Conservation (phyloP, 225 moss, liverwort and hornwort species). For the Physcomitrium patens region DNA sequence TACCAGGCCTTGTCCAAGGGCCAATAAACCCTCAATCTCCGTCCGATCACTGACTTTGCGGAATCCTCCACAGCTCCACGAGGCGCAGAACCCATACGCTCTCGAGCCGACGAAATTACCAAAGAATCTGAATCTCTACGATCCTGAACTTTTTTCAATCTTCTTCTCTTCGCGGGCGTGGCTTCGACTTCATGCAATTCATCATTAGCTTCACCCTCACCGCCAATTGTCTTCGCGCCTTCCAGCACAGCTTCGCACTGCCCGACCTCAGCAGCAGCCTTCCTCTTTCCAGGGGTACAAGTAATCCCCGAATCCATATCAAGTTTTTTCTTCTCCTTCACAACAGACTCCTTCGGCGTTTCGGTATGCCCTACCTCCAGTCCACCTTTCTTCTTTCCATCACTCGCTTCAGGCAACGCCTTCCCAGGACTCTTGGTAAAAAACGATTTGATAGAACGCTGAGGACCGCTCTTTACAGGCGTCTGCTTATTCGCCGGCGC, state of each 20-base stretch:
- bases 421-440: constrained; percentile 45
- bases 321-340: constrained; percentile 18
- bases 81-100: constrained; percentile 18
- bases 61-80: neutral
- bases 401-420: constrained; percentile 29
- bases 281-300: constrained; percentile 44
- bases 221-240: constrained; percentile 12
- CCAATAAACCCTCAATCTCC: constrained; percentile 82
- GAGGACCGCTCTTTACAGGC: constrained; percentile 44
- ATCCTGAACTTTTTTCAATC: constrained; percentile 42
- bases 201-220: neutral
- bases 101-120: constrained; percentile 7
- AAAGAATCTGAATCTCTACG: neutral
- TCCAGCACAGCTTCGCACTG: constrained; percentile 16
- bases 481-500: constrained; percentile 50
- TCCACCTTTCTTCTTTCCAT: constrained; percentile 28
- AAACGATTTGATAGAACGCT: constrained; percentile 59
- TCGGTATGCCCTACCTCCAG: constrained; percentile 32
- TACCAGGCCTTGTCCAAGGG: constrained; percentile 94
- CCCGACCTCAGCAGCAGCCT: constrained; percentile 18
- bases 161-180: constrained; percentile 48
- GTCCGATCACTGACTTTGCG: constrained; percentile 60
- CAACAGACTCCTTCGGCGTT: constrained; percentile 3
- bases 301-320: constrained; percentile 1
- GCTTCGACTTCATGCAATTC: constrained; percentile 25